These are phyloP conservation scores for Ophiocordyceps camponoti-floridani DNA, from an alignment of 2,329 filamentous ascomycete species.

Conservation along the genomic window DNA sequence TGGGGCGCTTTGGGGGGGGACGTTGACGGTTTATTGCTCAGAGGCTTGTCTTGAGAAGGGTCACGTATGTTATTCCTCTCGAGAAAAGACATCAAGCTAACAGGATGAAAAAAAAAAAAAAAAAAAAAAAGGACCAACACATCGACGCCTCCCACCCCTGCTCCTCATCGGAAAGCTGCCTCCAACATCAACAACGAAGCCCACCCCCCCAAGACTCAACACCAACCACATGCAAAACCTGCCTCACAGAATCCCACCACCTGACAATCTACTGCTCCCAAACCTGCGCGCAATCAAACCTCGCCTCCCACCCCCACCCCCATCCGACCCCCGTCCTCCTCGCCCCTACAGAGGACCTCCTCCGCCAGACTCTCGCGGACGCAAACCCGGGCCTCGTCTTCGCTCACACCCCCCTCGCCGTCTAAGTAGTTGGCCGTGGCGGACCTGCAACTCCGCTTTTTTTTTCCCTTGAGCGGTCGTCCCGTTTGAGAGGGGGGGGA, in stretches of 20 bases:
- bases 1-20: constrained; percentile 18
- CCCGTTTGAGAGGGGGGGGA: too few species aligned
- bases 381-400: neutral
- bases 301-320: neutral
- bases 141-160: constrained; percentile 21
- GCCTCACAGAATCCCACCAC: constrained; percentile 17
- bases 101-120: too few species aligned
- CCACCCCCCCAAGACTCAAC: constrained; percentile 10
- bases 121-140: constrained; percentile 17
- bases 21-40: constrained; percentile 26
- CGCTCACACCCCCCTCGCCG: too few species aligned
- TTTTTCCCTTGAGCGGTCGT: too few species aligned
- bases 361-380: neutral
- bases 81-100: too few species aligned
- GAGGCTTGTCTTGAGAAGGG: constrained; percentile 20
- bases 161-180: constrained; percentile 20
- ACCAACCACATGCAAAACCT: constrained; percentile 23
- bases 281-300: constrained; percentile 16
- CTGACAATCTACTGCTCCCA: constrained; percentile 23
- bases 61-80: constrained; percentile 20
- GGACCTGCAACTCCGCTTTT: too few species aligned
- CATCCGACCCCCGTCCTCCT: neutral
- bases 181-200: constrained; percentile 9
- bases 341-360: neutral
- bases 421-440: too few species aligned